These are phyloP conservation scores for Antitrichia curtipendula DNA, from an alignment of 225 moss, liverwort and hornwort genomes.

Conservation along the genomic window DNA sequence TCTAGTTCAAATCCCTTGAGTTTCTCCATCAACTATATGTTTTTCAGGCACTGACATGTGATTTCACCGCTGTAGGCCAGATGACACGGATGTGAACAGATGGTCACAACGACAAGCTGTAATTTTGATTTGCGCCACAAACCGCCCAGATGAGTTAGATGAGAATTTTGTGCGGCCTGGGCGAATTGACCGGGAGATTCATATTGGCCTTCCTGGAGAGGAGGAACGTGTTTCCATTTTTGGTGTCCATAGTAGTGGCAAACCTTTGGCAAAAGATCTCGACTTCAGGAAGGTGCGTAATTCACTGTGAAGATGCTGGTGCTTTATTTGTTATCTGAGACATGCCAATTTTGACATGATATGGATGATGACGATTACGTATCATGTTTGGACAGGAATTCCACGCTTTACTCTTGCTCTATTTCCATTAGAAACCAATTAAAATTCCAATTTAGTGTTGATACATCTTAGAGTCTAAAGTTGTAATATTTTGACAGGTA, in stretches of 20 bases:
- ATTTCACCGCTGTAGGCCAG: conserved; percentile 53
- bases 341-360: background rate
- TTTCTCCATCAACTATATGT: background rate
- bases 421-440: background rate
- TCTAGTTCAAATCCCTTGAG: background rate
- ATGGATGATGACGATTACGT: background rate
- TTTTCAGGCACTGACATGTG: background rate
- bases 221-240: conserved; percentile 82
- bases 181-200: conserved; percentile 95
- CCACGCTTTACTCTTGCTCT: background rate
- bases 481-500: background rate
- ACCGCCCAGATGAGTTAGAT: conserved; percentile 96
- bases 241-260: conserved; percentile 91
- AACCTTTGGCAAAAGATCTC: conserved; percentile 69
- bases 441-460: background rate
- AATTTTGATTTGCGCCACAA: conserved; percentile 92
- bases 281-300: conserved; percentile 66
- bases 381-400: background rate
- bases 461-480: background rate
- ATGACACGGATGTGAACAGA: conserved; percentile 88
- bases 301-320: background rate
- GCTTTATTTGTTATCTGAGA: background rate
- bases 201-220: conserved; percentile 93
- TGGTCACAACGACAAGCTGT: conserved; percentile 89
- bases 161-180: conserved; percentile 83